Conservation (phyloP, 176 grass and related monocot species). For the Avena eriantha region DNA sequence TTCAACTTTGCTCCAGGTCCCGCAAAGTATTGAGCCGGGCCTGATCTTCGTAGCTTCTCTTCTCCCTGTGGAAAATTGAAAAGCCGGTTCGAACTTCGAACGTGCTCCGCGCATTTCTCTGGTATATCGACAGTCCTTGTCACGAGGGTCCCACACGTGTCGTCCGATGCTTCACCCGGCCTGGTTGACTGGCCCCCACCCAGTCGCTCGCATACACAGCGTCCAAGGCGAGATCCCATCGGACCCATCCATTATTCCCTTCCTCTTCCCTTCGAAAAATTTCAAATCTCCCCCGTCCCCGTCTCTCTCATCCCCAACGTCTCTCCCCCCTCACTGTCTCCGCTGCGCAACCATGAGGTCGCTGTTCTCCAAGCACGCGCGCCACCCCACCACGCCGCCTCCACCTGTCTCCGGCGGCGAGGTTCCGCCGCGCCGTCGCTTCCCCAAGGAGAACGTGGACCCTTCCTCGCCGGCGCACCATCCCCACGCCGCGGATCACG, state of each 20-base stretch:
- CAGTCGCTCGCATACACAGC: slow-evolving; percentile 2
- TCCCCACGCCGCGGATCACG: slow-evolving; percentile 24
- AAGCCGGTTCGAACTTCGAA: neutral
- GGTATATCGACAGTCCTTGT: neutral
- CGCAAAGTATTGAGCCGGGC: too few relatives aligned
- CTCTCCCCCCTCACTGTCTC: neutral
- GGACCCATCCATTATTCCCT: slow-evolving; percentile 11
- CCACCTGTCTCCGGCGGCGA: slow-evolving; percentile 37
- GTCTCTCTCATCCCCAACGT: slow-evolving; percentile 32
- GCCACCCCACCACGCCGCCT: slow-evolving; percentile 59
- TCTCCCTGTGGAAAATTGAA: neutral
- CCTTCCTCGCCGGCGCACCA: slow-evolving; percentile 48
- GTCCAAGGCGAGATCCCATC: slow-evolving; percentile 53
- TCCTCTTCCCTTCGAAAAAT: slow-evolving; percentile 32
- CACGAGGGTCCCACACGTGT: slow-evolving; percentile 12
- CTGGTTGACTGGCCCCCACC: slow-evolving; percentile 11
- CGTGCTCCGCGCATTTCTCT: neutral
- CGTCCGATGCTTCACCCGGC: slow-evolving; percentile 24
- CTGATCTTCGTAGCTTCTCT: too few relatives aligned
- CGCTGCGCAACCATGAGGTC: slow-evolving; percentile 56
- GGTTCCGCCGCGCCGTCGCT: slow-evolving; percentile 48
- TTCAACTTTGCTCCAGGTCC: too few relatives aligned
- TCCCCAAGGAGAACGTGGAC: slow-evolving; percentile 58
- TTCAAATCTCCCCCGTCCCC: slow-evolving; percentile 56
- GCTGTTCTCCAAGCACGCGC: slow-evolving; percentile 57